Base-by-base conservation (phyloP, 2,329 filamentous ascomycete species). In the Xylaria polymorpha region DNA sequence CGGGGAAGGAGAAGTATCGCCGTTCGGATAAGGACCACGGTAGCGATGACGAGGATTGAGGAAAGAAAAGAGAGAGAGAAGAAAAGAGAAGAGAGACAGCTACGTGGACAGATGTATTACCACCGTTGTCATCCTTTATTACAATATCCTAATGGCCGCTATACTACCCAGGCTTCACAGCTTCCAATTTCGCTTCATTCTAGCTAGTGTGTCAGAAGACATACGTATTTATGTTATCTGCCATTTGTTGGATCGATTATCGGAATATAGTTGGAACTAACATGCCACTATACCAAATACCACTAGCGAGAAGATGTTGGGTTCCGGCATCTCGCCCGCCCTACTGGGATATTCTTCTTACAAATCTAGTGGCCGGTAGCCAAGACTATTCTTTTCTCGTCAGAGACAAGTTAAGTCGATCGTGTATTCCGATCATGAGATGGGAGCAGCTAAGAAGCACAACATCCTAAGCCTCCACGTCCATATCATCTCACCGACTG, bases 1-100 rank as follows among this genome's bases (percentile, higher is more conserved):
- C 90, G 18, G 92, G 92, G 1, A 86, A 85, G 62, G 92, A 96
- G 80, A 88, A 87, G 71, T 97, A 92, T 77, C 88, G 86, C 75
- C 94, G 91, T 82, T 90, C 87, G 18, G 89, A 86, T 72, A 84
- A 87, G 68, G 84, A 85, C 53, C 83, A 85, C 32, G 73, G 71
- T 15, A 69, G 67, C 8, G 75, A 76, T 4, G 72, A 72, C 14
- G 74, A 74, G 12, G 71, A 66, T 25, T 63, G 71, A 75, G 43
- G 18, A 14, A 25, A 14, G 37, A 50, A 3, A 32, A 2, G 35
- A 15, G 41, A 22, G 12, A 29, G 6, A 20, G 25, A 39, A 39
- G 9, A 39, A 39, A 15, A 14, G 37, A 29, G n/a, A 25, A 25
- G 48, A 43, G 48, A 66, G 37, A 48, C 53, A 15, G 22, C 8